phyloP scores from a whole-genome alignment of 2,329 filamentous ascomycete species.

The Malbranchea cinnamomea region DNA sequence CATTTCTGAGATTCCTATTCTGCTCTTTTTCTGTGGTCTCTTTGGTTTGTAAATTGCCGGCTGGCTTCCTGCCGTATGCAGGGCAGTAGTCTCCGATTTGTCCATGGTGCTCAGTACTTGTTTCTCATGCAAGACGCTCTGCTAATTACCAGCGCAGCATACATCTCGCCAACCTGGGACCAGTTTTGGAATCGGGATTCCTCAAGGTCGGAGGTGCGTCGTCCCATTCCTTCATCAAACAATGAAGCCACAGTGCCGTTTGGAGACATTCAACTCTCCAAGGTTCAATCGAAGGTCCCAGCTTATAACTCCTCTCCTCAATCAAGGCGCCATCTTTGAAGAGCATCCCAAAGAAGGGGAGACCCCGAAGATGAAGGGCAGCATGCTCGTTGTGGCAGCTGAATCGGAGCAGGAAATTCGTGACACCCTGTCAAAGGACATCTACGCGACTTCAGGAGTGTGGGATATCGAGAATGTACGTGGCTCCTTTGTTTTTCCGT shows the following conservation, averaged over 20 bases:
- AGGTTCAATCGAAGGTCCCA: neutral
- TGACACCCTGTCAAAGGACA: conserved; percentile 51
- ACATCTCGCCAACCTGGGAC: conserved; percentile 44
- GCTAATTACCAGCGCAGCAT: conserved; percentile 19
- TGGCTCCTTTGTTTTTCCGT: conserved; percentile 11
- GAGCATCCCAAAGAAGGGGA: conserved; percentile 50
- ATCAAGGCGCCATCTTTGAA: conserved; percentile 50
- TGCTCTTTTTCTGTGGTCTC: neutral
- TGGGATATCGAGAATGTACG: conserved; percentile 61
- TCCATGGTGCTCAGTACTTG: too few relatives aligned
- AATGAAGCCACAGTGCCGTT: neutral
- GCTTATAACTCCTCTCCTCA: neutral
- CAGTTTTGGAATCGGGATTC: conserved; percentile 38
- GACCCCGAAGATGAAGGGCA: conserved; percentile 54
- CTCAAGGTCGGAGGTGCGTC: conserved; percentile 50
- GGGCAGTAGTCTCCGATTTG: too few relatives aligned
- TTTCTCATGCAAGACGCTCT: too few relatives aligned
- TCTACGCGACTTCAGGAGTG: conserved; percentile 56
- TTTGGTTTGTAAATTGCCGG: neutral
- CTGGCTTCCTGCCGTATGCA: too few relatives aligned
- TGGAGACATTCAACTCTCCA: neutral
- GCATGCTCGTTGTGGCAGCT: conserved; percentile 52
- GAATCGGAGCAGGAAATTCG: conserved; percentile 55
- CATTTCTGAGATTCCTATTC: neutral
- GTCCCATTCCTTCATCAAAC: conserved; percentile 3